Evolutionary conservation across 2,329 filamentous ascomycete genomes (phyloP).

Genomic region (Cadophora luteo-olivacea): DNA sequence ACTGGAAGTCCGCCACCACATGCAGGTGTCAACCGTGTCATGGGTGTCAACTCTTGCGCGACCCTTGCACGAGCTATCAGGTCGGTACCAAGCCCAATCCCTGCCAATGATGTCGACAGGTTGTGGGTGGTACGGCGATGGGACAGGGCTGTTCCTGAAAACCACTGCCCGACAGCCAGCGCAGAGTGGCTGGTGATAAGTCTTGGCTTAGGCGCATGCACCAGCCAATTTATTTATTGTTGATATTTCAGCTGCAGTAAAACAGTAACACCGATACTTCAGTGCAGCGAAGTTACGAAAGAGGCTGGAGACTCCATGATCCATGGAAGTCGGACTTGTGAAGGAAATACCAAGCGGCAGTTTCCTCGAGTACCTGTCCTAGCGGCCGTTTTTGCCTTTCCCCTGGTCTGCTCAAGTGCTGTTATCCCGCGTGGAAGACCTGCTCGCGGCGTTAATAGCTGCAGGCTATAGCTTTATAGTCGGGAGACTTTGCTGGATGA

Average conservation of each 20-base stretch:
- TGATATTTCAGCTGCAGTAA: background rate
- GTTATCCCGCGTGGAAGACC: background rate
- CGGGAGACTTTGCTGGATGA: constrained; percentile 6
- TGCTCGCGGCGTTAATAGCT: background rate
- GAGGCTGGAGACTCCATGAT: background rate
- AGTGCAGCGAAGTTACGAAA: background rate
- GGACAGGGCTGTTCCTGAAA: constrained; percentile 20
- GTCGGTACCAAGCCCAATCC: constrained; percentile 18
- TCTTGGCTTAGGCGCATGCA: constrained; percentile 11
- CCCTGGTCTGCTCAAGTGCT: background rate
- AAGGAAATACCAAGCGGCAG: background rate
- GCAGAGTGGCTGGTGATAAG: constrained; percentile 21
- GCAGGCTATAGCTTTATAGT: background rate
- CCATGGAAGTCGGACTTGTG: background rate
- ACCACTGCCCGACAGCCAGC: constrained; percentile 14
- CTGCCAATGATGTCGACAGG: constrained; percentile 27
- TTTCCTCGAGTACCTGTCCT: background rate
- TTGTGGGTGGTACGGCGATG: constrained; percentile 5
- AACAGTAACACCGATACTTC: background rate
- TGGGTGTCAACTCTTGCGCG: constrained; percentile 2
- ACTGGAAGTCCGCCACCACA: constrained; percentile 16
- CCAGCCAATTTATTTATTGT: background rate
- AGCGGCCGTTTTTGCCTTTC: constrained; percentile 4
- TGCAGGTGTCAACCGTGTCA: constrained; percentile 18
- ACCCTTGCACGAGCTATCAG: background rate